Base-by-base conservation (phyloP, 805 yeast genomes). In the Gaillardinia entomophila region DNA sequence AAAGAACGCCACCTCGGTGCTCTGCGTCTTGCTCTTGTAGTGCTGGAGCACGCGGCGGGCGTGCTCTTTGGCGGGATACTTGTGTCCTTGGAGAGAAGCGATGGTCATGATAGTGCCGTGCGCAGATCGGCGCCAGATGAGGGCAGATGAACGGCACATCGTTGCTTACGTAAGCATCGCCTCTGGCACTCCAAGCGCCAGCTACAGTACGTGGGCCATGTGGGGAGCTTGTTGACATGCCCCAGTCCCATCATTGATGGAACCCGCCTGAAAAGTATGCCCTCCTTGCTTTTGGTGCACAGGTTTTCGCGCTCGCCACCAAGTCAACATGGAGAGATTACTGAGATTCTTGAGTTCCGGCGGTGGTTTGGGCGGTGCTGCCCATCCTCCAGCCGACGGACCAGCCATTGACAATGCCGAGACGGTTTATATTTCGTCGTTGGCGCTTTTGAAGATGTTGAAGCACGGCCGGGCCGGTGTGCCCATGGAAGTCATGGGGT, bases 401-500 rank as follows among this genome's bases (percentile, higher is more conserved):
- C 90, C 90, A 15, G 83, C 86, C 28, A 84, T 88, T 33, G 98
- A 90, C 62, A 89, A 90, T 48, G 83, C 96, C 26, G 98, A 92
- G 62, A 89, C 97, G 1, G 96, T 92, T 7, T 86, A 90, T 62
- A 88, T 92, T 34, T 92, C 98, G 26, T 88, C 97, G 25, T 73
- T 92, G 49, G 99, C 99, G 3, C 66, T 92, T 32, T 70, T 92
- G 42, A 92, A 92, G 64, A 92, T 92, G 98, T 76, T 92, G 51
- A 90, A 89, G 59, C 99, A 92, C 55, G 97, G 97, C 24, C 75
- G 97, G 53, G 90, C 92, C 2, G 92, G 94, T 57, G 80, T 74
- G 32, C 80, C 79, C n/a, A 73, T 74, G 80, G 79, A 73, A 55
- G 81, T 75, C 32, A 92, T 92, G 99, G 99, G 99, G 3, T 71